Percentiles rank a stretch among this genome's conserved stretches.
Conservation (phyloP, 2,329 filamentous ascomycete genomes). For the Sporothrix globosa region DNA sequence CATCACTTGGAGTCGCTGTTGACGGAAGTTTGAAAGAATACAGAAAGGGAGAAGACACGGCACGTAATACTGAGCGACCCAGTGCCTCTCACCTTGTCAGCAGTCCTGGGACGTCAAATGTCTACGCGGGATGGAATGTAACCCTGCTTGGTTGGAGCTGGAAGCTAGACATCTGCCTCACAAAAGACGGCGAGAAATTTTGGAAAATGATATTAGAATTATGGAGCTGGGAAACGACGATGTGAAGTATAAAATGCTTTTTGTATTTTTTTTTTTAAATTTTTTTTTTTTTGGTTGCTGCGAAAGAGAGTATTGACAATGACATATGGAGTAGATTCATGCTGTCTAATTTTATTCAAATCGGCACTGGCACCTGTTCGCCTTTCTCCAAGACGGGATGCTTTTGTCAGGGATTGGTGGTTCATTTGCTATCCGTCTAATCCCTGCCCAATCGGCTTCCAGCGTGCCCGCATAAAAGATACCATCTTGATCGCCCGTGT, state of each 20-base stretch:
- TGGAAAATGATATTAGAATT: too few relatives aligned
- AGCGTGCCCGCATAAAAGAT: constrained; percentile 21
- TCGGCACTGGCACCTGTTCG: too few relatives aligned
- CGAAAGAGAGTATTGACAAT: too few relatives aligned
- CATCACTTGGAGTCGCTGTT: constrained; percentile 3
- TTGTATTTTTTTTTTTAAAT: neutral
- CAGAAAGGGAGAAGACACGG: neutral
- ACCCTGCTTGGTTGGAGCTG: neutral
- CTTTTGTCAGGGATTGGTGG: neutral
- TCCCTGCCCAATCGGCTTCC: constrained; percentile 19
- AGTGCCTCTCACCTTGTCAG: neutral
- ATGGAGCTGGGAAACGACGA: too few relatives aligned
- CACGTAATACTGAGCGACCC: neutral
- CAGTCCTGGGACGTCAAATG: constrained; percentile 1
- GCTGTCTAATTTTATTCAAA: too few relatives aligned
- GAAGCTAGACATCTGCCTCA: neutral
- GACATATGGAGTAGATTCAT: too few relatives aligned
- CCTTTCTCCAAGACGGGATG: neutral
- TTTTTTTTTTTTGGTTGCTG: neutral
- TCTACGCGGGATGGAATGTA: constrained; percentile 6
- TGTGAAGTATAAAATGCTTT: neutral
- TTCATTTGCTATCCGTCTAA: neutral
- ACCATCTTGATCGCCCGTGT: constrained; percentile 25
- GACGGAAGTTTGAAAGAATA: neutral
- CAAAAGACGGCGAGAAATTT: too few relatives aligned